phyloP scores from a whole-genome alignment of 495 filamentous ascomycete species.

The Penicillium simplicissimum region DNA sequence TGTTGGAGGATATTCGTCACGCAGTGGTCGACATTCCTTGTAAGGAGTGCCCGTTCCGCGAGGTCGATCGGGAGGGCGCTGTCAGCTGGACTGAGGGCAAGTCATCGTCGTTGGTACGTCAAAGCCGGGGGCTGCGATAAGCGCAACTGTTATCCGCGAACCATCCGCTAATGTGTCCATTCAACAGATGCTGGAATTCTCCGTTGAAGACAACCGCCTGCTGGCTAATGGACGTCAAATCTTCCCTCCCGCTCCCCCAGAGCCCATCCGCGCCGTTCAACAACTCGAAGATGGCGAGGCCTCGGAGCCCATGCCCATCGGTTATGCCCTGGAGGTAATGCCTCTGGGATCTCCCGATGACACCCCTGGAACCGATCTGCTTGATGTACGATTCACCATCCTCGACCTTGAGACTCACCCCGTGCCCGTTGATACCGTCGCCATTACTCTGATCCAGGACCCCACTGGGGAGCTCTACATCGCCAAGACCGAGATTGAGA shows the following conservation, averaged over 20 bases:
- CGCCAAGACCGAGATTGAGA: slow-evolving; percentile 39
- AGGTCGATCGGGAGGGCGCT: slow-evolving; percentile 31
- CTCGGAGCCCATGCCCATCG: slow-evolving; percentile 38
- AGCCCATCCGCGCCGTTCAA: slow-evolving; percentile 39
- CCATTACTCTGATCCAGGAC: slow-evolving; percentile 44
- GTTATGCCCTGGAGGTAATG: slow-evolving; percentile 47
- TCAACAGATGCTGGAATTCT: slow-evolving; percentile 42
- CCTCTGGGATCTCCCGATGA: slow-evolving; percentile 33
- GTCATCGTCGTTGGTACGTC: slow-evolving; percentile 41
- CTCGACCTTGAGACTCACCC: slow-evolving; percentile 52
- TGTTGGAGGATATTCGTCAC: slow-evolving; percentile 31
- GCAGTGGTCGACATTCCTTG: slow-evolving; percentile 44
- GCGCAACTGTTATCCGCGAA: not conserved
- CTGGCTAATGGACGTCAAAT: slow-evolving; percentile 51
- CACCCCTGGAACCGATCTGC: slow-evolving; percentile 33
- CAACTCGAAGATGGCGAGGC: slow-evolving; percentile 38
- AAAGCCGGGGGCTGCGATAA: not conserved
- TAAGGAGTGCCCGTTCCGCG: slow-evolving; percentile 49
- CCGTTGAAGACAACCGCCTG: slow-evolving; percentile 42
- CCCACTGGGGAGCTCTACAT: slow-evolving; percentile 40
- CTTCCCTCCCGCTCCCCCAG: slow-evolving; percentile 46
- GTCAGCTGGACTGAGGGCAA: slow-evolving; percentile 41
- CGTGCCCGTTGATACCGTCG: slow-evolving; percentile 50
- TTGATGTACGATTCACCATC: slow-evolving; percentile 47
- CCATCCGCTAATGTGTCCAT: not conserved